phyloP scores from a whole-genome alignment of 768 basidiomycete species.

The Suillus variegatus region DNA sequence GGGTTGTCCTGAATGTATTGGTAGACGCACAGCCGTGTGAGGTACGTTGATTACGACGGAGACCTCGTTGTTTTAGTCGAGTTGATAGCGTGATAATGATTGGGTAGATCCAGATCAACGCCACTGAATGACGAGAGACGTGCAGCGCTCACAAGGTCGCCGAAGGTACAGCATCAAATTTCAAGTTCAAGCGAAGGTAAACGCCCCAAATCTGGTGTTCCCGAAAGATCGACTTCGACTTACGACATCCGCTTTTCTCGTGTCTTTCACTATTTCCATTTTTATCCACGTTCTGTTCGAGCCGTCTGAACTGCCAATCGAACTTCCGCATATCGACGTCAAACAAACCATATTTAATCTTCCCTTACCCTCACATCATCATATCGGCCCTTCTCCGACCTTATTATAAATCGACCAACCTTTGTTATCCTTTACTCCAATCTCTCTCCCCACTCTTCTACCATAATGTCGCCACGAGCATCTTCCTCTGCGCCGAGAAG shows the following conservation, averaged over 20 bases:
- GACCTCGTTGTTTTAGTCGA: too few relatives aligned
- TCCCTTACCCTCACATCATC: slow-evolving; percentile 14
- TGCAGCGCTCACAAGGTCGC: neutral
- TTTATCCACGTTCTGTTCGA: slow-evolving; percentile 13
- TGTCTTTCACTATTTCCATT: slow-evolving; percentile 29
- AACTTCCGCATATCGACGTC: slow-evolving; percentile 34
- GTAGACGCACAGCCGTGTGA: neutral
- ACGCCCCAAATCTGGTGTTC: slow-evolving; percentile 24
- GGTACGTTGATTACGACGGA: neutral
- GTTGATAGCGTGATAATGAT: neutral
- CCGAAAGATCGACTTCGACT: slow-evolving; percentile 31
- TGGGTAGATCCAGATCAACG: neutral
- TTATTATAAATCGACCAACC: slow-evolving; percentile 20
- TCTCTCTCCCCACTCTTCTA: neutral
- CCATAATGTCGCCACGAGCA: slow-evolving; percentile 61
- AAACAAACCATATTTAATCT: slow-evolving; percentile 16
- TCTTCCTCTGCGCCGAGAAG: slow-evolving; percentile 37
- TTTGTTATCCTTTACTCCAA: neutral
- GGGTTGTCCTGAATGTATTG: neutral
- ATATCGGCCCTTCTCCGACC: slow-evolving; percentile 20
- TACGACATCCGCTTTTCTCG: slow-evolving; percentile 38
- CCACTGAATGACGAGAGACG: neutral
- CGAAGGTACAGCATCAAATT: neutral
- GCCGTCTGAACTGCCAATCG: slow-evolving; percentile 11
- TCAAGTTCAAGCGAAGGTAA: neutral